Evolutionary conservation across 2,329 filamentous ascomycete species (phyloP), one percentile per base, ranked within the genome.

Genomic region (Ophiocordyceps unilateralis): DNA sequence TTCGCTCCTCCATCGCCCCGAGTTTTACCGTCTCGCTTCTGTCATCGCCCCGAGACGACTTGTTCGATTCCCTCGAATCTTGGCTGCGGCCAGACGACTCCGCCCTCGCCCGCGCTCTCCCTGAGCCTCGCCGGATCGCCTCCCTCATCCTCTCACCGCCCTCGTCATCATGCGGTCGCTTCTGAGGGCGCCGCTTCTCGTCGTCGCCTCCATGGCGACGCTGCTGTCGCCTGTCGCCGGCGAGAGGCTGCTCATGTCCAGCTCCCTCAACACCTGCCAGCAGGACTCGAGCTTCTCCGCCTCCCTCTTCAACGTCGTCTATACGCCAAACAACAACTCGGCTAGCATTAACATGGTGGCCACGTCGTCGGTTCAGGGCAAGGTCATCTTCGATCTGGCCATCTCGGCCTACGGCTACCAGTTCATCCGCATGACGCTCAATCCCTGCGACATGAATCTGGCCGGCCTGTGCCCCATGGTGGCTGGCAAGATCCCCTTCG

Each of bases 381-480:
- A 82, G 58, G 82, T 95, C 50, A 72, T 73, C 32, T 88, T 91
- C 51, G 78, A 87, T 49, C 57, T 93, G 45, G 63, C 77, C 46
- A 73, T 93, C 51, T 74, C 79, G 46, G 88, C 85, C 42, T 96
- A 95, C 58, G 89, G 89, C 42, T 86, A 82, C 61, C 67, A 74
- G 30, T 76, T 84, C 50, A 63, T 89, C 51, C 72, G 70, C 48
- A 64, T 75, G 50, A 75, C 66, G 5, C 60, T 95, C 51, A 68
- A 94, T 56, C 89, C 89, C 39, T 96, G 89, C 67, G 69, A 74
- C 23, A 66, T 69, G 45, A 69, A 74, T 48, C 68, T 93, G 47
- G 62, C 69, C 46, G 85, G 86, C 59, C 73, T 95, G 54, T 96
- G 89, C 62, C 88, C 88, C 45, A 93, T 95, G 87, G 82, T 77